Evolutionary conservation across 2,329 filamentous ascomycete genomes (phyloP).

Genomic region (Aspergillus ustus): DNA sequence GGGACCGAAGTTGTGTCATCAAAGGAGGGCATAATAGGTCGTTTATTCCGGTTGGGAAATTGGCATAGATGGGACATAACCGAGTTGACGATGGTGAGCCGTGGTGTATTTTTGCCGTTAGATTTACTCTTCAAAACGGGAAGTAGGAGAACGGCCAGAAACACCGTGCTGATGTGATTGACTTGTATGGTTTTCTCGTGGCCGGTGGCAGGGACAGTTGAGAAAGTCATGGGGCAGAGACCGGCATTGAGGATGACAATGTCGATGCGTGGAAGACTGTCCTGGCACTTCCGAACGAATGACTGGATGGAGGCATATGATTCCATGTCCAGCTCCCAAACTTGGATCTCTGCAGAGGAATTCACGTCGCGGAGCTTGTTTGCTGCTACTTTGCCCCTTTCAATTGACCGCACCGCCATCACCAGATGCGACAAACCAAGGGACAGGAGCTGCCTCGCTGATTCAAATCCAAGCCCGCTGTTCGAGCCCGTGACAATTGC

Average conservation of each 20-base stretch:
- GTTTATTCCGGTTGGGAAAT: no score
- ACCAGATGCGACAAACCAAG: neutral
- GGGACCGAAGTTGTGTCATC: no score
- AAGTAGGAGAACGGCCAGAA: slow-evolving; percentile 27
- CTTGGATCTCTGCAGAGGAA: neutral
- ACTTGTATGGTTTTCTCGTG: slow-evolving; percentile 44
- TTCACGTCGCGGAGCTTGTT: neutral
- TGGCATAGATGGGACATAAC: no score
- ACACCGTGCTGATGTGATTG: slow-evolving; percentile 36
- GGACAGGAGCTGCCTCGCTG: neutral
- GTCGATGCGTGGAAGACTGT: neutral
- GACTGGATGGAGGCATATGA: neutral
- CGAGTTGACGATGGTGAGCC: no score
- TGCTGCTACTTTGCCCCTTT: neutral
- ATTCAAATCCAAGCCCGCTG: no score
- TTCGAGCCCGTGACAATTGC: no score
- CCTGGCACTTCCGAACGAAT: neutral
- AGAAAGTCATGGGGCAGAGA: neutral
- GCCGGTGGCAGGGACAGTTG: neutral
- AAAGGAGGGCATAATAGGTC: no score
- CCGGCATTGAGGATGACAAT: neutral
- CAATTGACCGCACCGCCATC: neutral
- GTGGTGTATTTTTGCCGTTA: no score
- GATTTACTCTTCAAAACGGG: slow-evolving; percentile 20
- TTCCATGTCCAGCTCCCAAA: neutral